These are phyloP conservation scores for Atkinsonella texensis DNA, from an alignment of 2,329 filamentous ascomycete genomes.

Conservation along the genomic window DNA sequence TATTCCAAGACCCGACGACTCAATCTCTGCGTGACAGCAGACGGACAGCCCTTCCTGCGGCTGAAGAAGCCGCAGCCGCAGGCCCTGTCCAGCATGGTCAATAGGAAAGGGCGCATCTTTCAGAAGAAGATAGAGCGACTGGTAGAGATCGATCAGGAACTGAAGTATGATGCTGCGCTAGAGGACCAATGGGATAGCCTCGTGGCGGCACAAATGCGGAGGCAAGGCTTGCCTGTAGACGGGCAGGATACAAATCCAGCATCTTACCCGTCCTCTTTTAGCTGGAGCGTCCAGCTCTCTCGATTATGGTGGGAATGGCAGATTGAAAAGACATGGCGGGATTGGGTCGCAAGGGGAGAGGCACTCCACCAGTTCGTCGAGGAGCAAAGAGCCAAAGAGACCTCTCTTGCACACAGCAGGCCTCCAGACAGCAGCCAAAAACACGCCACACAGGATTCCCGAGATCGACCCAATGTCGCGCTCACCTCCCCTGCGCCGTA, in stretches of 20 bases:
- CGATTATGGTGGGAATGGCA: conserved; percentile 20
- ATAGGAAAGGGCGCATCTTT: conserved; percentile 35
- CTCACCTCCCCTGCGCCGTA: neutral
- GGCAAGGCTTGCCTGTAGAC: neutral
- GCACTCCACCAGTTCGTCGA: conserved; percentile 29
- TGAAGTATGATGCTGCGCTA: conserved; percentile 15
- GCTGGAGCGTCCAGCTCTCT: conserved; percentile 17
- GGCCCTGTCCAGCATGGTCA: conserved; percentile 45
- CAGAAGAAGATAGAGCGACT: conserved; percentile 26
- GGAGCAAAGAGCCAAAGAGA: conserved; percentile 22
- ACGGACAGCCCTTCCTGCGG: conserved; percentile 52
- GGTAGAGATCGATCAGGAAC: conserved; percentile 27
- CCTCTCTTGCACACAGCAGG: neutral
- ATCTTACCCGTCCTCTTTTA: conserved; percentile 15
- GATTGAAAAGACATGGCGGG: conserved; percentile 20
- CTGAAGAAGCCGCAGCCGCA: conserved; percentile 52
- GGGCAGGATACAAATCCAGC: neutral
- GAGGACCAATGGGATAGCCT: conserved; percentile 40
- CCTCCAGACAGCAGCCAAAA: neutral
- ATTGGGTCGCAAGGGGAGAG: conserved; percentile 28
- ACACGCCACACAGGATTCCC: neutral
- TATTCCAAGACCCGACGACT: conserved; percentile 36
- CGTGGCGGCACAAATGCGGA: conserved; percentile 17
- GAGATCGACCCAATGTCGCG: conserved; percentile 7
- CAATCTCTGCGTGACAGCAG: conserved; percentile 37